Conservation (phyloP, 2,329 filamentous ascomycete species). For the Talaromyces sp. region DNA sequence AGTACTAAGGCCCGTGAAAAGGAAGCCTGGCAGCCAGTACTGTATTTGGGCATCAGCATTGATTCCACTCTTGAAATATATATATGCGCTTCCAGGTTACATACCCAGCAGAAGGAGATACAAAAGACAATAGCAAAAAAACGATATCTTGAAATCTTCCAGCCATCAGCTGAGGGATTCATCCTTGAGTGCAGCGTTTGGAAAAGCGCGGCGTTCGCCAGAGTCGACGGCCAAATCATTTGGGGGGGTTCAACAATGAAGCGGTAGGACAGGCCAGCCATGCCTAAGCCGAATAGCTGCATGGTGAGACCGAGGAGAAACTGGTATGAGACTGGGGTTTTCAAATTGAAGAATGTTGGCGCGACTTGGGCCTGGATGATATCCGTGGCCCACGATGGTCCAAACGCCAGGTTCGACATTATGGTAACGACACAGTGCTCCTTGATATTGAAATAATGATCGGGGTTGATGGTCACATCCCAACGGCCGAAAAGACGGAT, state of each 20-base stretch:
- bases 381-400: slow-evolving; percentile 40
- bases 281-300: slow-evolving; percentile 41
- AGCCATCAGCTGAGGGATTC: slow-evolving; percentile 40
- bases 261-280: slow-evolving; percentile 37
- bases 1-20: slow-evolving; percentile 32
- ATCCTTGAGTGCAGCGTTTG: slow-evolving; percentile 36
- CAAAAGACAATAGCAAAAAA: slow-evolving; percentile 26
- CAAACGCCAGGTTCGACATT: slow-evolving; percentile 51
- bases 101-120: slow-evolving; percentile 26
- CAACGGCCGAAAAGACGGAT: slow-evolving; percentile 24
- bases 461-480: slow-evolving; percentile 39
- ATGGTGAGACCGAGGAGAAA: slow-evolving; percentile 40
- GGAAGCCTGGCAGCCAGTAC: slow-evolving; percentile 33
- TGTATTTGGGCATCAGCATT: background rate
- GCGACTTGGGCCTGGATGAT: slow-evolving; percentile 42
- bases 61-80: background rate
- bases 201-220: slow-evolving; percentile 37
- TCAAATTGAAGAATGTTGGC: slow-evolving; percentile 37
- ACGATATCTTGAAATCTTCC: slow-evolving; percentile 30
- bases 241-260: slow-evolving; percentile 40
- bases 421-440: slow-evolving; percentile 50
- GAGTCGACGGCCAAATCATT: slow-evolving; percentile 40
- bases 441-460: slow-evolving; percentile 49
- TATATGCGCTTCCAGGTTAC: background rate
- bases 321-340: slow-evolving; percentile 37